Evolutionary conservation across 306 rosid species (phyloP).

Genomic region (Quercus engelmannii): DNA sequence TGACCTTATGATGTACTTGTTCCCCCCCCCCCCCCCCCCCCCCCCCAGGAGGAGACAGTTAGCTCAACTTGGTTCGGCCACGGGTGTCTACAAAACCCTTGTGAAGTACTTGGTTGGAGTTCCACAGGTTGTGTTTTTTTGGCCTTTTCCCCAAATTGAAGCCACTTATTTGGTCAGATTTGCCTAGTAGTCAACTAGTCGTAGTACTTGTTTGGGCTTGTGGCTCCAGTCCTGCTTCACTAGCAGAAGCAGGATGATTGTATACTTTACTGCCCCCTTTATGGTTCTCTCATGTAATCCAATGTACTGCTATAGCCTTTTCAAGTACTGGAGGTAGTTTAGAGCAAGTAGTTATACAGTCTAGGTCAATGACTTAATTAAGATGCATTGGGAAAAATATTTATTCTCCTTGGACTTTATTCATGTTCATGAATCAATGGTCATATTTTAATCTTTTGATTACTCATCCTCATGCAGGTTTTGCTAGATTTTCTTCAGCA

Average conservation of each 20-base stretch:
- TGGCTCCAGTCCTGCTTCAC: not conserved
- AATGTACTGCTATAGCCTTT: not conserved
- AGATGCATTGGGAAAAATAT: constrained; percentile 16
- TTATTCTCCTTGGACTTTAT: not conserved
- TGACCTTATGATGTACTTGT: constrained; percentile 24
- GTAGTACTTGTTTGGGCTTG: not conserved
- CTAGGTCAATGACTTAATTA: not conserved
- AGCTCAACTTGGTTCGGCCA: constrained; percentile 95
- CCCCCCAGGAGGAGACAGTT: constrained; percentile 76
- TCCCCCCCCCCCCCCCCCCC: constrained; percentile 15
- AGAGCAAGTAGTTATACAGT: not conserved
- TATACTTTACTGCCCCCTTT: not conserved
- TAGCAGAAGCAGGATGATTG: not conserved
- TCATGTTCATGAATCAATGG: not conserved
- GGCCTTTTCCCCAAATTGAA: not conserved
- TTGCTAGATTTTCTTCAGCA: constrained; percentile 76
- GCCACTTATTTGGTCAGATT: not conserved
- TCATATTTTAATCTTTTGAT: not conserved
- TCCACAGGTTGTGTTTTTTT: constrained; percentile 63
- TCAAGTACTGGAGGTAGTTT: not conserved
- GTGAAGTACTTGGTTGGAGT: constrained; percentile 97
- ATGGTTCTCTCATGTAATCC: not conserved
- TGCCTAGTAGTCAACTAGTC: not conserved
- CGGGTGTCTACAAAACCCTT: constrained; percentile 97
- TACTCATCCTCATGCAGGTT: constrained; percentile 56